Evolutionary conservation across 352 stramenopile genomes (phyloP), one percentile per base, ranked within the genome.

Genomic region (Globisporangium okanoganense): DNA sequence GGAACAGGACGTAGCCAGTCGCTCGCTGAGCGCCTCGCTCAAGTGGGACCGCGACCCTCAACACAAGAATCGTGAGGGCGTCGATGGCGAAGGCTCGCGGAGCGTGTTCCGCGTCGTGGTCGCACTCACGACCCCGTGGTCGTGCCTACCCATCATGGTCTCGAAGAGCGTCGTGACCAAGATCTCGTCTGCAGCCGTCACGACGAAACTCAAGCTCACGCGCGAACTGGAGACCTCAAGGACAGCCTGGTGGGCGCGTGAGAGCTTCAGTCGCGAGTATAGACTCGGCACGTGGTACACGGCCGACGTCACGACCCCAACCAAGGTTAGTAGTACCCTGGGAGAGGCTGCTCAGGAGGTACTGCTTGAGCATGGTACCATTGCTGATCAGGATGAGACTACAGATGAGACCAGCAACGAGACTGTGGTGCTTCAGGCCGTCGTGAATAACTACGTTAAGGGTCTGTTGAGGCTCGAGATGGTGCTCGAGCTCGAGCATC

Each of bases 211-310:
- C 50, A 77, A 79, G 2, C 69, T 90, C 12, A 71, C 71, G 1
- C 67, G 76, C 12, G 80, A 83, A 3, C 67, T 79, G 43, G 79
- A 82, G 31, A 62, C 57, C 8, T 72, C 78, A 3, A 62, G 81
- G 6, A 91, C 71, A 1, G 72, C 75, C 18, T 94, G 83, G 85
- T 94, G 85, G 85, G 83, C 79, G 0, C 75, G 81, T n/a, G 85
- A 94, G 59, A 87, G 78, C 24, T 91, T 76, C 54, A 92, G 83
- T 56, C 71, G 85, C 14, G 82, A 73, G 56, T 91, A 87, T 56
- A 76, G 82, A 1, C 60, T 93, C 8, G 85, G 85, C 2, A 88
- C 83, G 1, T 95, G 83, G 85, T 95, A 89, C 52, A 73, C 70
- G 0, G 73, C 72, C 0, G 80, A 90, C n/a, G 65, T 87, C 5